phyloP scores from a whole-genome alignment of 176 grass and related monocot genomes.

The Aegilops umbellulata region DNA sequence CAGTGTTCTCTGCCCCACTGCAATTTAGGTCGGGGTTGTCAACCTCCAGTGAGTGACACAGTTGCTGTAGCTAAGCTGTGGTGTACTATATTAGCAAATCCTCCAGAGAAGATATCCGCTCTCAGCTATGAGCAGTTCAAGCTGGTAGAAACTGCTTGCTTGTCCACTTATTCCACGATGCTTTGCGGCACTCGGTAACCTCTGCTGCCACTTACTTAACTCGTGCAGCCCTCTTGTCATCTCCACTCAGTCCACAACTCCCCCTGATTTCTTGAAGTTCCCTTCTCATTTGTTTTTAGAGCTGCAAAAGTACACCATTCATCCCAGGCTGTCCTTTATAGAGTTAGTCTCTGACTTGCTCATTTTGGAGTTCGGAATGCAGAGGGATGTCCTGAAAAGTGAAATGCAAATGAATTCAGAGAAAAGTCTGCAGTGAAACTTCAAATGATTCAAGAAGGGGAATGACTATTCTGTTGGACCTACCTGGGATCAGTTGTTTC shows the following conservation, averaged over 20 bases:
- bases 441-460: not conserved
- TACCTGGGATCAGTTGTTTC: not conserved
- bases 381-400: not conserved
- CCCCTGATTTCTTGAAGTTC: not conserved
- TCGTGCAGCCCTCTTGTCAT: not conserved
- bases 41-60: not conserved
- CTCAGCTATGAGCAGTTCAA: not conserved
- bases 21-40: not conserved
- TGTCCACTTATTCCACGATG: not conserved
- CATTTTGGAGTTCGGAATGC: not conserved
- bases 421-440: not conserved
- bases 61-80: not conserved
- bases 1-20: not conserved
- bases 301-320: not conserved
- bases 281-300: not conserved
- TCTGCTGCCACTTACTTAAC: not conserved
- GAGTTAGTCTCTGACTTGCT: not conserved
- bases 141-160: not conserved
- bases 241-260: not conserved
- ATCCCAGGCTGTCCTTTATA: not conserved
- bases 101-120: not conserved
- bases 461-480: too few species aligned
- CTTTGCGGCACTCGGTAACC: not conserved
- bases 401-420: not conserved
- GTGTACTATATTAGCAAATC: not conserved